phyloP scores from a whole-genome alignment of 148 eudicot genomes.

The Bassia scoparia region DNA sequence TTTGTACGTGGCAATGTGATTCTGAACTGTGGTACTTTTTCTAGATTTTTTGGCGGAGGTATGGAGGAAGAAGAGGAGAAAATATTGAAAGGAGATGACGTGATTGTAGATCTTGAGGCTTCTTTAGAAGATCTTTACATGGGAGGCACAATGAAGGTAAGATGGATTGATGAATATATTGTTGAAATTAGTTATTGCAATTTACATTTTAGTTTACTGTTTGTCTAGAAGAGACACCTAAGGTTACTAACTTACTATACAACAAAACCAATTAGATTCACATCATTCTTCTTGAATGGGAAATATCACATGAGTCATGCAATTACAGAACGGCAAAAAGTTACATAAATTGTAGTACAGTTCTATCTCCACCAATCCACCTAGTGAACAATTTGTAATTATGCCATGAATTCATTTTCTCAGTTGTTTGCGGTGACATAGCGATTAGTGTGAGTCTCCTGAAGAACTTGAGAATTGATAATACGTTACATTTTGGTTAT shows the following conservation, averaged over 20 bases:
- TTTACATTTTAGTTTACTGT: neutral
- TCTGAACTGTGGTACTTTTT: constrained; percentile 12
- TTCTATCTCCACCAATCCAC: neutral
- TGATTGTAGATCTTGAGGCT: constrained; percentile 95
- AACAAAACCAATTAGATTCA: neutral
- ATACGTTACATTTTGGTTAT: neutral
- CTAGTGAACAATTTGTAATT: neutral
- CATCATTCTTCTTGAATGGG: too few species aligned
- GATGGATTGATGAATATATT: neutral
- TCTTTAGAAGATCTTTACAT: constrained; percentile 88
- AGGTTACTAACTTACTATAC: neutral
- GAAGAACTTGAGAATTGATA: neutral
- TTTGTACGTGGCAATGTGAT: neutral
- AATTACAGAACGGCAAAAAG: neutral
- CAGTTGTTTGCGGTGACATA: neutral
- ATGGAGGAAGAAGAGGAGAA: constrained; percentile 70
- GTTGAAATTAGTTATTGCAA: neutral
- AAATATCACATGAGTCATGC: neutral
- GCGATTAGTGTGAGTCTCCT: too few species aligned
- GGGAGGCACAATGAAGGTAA: constrained; percentile 94
- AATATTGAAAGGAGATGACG: constrained; percentile 88
- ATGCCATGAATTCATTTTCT: neutral
- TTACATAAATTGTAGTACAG: neutral
- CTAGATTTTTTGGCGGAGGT: constrained; percentile 79
- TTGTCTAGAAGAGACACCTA: neutral